Conservation (phyloP, 805 yeast species). For the Candida maesae region DNA sequence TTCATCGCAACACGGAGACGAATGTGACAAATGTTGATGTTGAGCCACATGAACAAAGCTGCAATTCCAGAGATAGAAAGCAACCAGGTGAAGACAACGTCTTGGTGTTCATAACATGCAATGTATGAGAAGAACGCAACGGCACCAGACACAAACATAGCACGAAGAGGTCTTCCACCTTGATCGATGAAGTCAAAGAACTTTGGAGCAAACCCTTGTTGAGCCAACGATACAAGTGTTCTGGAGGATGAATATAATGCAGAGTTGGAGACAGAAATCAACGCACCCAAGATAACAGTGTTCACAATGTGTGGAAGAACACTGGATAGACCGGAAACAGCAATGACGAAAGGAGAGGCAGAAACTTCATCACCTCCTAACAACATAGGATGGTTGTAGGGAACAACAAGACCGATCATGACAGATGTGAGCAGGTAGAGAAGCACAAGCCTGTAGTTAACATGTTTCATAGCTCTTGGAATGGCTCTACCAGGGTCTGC, state of each 20-base stretch:
- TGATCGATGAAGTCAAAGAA: constrained; percentile 49
- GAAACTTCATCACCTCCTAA: constrained; percentile 39
- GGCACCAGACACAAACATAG: constrained; percentile 44
- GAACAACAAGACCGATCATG: constrained; percentile 51
- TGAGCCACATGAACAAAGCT: constrained; percentile 58
- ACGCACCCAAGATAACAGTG: constrained; percentile 61
- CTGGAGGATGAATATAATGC: constrained; percentile 48
- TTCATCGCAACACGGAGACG: constrained; percentile 56
- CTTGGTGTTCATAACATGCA: constrained; percentile 56
- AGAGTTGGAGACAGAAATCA: constrained; percentile 55
- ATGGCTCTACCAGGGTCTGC: constrained; percentile 52
- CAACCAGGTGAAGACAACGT: constrained; percentile 60
- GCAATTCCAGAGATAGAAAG: constrained; percentile 59
- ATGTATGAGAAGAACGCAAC: constrained; percentile 61
- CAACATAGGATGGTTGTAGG: constrained; percentile 41
- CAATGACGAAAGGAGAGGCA: constrained; percentile 71
- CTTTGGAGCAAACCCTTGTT: constrained; percentile 59
- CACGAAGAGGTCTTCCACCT: constrained; percentile 56
- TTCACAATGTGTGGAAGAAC: constrained; percentile 62
- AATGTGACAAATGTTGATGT: constrained; percentile 51
- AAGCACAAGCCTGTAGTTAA: constrained; percentile 49
- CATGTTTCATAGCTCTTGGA: constrained; percentile 54
- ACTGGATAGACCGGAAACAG: constrained; percentile 51
- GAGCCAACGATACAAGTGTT: constrained; percentile 50
- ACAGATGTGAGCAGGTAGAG: constrained; percentile 46